Base-by-base conservation (phyloP, 371 early-diverging fungal genomes). In the Capillidium heterosporum region DNA sequence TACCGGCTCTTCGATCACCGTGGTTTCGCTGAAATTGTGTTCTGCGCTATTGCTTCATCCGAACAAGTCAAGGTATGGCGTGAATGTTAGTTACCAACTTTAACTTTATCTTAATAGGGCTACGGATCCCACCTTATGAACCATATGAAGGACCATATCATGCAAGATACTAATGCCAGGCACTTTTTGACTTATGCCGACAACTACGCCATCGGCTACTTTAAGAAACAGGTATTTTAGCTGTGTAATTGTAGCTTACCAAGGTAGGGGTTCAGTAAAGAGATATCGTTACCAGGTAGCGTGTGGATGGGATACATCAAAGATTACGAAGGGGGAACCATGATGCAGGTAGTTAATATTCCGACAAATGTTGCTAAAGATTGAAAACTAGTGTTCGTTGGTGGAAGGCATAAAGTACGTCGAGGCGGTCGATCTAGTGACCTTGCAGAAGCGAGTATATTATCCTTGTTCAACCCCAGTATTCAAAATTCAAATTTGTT, bases 141-240 rank as follows among this genome's bases (percentile, higher is more conserved):
- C 60, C 83, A 90, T 62, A 72, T 94, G 56, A 95, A 94, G 63
- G 91, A 91, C 63, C 80, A 89, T 60, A 88, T 94, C 5, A 67
- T 72, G n/a, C 67, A 63, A 3, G 69, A 76, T 44, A 77, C 83
- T 35, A 75, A 74, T 53, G 76, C 87, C 54, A 69, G 75, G 61
- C 82, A 98, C 61, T 99, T 95, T 63, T 65, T 99, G 59, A 99
- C 99, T 0, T 99, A 99, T 71, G 99, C 99, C 1, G 99, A 99
- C 69, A 98, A 99, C 70, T 96, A 89, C 65, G 99, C 99, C 8
- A 90, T 90, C 32, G 99, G 99, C 1, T 99, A 96, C 67, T 99
- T 99, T 69, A 92, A 89, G 70, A 99, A 99, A 66, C 99, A 95
- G 77, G 90, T 80, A 69, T 58, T 48, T 23, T 26, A 17, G 2